Base-by-base conservation (phyloP, 768 basidiomycete species). In the Porphyrellus cyaneotinctus region DNA sequence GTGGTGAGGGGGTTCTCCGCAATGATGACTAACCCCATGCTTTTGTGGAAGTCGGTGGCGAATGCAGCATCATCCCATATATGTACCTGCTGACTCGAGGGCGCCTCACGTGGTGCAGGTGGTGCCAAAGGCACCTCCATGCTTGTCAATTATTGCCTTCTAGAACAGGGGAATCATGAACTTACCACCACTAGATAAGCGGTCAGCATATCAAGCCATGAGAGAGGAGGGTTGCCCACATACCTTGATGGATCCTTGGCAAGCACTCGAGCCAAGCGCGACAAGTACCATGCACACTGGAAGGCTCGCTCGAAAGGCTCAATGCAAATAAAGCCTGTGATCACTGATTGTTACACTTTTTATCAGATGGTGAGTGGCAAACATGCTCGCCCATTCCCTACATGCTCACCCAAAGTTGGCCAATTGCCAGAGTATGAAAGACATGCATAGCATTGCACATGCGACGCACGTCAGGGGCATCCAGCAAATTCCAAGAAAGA, bases 1-100 rank as follows among this genome's bases (percentile, higher is more conserved):
- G 63, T 50, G 2, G 62, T 58, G 35, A 71, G 53, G 18, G 68
- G 68, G 44, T 66, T 61, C 48, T 59, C 48, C 0, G 70, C 64
- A n/a, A 65, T 64, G 39, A 71, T 51, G 41, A 69, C 45, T 2
- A 69, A 26, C 2, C 68, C 70, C 49, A 71, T 53, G 46, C 71
- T 68, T 10, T 69, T 65, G 12, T 62, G 65, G 43, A 69, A 69
- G 52, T 71, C 68, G 20, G 50, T 42, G 22, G 64, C 58, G 24
- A 69, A 71, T 0, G 56, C 59, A n/a, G 20, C 31, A 9, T 71
- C 70, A 28, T 64, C 57, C 69, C 69, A 71, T 57, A 48, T n/a
- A n/a, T n/a, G n/a, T 62, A 3, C 70, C 60, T 15, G 64, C 60
- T 0, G 62, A 66, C 31, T 68, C 64, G 32, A 10, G 2, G 31